Evolutionary conservation across 2,329 filamentous ascomycete species (phyloP), one percentile per base, ranked within the genome.

Genomic region (Sarocladium kiliense): DNA sequence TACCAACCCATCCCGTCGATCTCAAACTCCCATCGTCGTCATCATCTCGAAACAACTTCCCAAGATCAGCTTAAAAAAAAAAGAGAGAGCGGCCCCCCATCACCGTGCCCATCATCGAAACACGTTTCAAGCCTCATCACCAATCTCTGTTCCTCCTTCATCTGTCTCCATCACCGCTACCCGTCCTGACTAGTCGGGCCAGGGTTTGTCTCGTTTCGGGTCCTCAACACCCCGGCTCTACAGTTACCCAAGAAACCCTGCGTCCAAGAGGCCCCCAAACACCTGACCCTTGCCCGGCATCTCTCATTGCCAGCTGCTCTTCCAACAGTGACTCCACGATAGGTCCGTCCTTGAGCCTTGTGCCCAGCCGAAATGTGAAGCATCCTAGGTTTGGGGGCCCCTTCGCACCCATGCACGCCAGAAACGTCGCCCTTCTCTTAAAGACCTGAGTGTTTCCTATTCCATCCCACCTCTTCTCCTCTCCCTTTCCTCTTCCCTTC

Each of bases 361-460:
- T 16, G 27, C 47, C 47, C 26, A 51, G 47, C 44, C 44, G 44
- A 30, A 36, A 51, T 36, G 47, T 51, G 47, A 51, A 36, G 47
- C 47, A 36, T 51, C 47, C 30, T 23, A 36, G 47, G 47, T 51
- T 51, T 51, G 47, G 47, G 47, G 26, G 3, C 47, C 27, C 47
- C 30, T 36, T 34, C 27, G 18, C 10, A 51, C 47, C 47, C 47
- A 51, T 36, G 47, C 25, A n/a, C 47, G n/a, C 47, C 47, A 51
- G 47, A 51, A 51, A 51, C 47, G 27, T 23, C 27, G 26, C 5
- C 47, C 18, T 39, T 23, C 21, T 41, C 34, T 55, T 60, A 58
- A 60, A 56, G 56, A 53, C 54, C 73, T 65, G 62, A 56, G 57
- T 60, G 63, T 61, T 63, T 61, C 57, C 57, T 54, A 55, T 64